Base-by-base conservation (phyloP, 495 filamentous ascomycete species). In the Hypoxylon subgilvum region DNA sequence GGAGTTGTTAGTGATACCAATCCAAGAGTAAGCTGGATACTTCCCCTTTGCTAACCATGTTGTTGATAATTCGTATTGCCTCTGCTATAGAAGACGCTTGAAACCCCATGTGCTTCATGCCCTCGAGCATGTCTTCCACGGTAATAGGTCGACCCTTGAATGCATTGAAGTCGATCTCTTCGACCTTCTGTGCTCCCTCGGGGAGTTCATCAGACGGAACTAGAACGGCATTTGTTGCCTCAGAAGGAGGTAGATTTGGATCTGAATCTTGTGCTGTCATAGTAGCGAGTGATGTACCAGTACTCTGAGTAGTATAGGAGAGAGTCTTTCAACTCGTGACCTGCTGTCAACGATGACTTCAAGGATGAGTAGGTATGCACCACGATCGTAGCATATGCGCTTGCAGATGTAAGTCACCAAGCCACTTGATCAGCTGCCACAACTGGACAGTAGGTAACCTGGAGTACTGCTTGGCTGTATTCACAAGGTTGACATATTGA, bases 101-200 rank as follows among this genome's bases (percentile, higher is more conserved):
- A 71, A 97, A 97, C 7, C 95, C 94, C 82, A 91, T 96, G 57
- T 82, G 76, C 54, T 82, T 81, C 87, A 97, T 91, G 43, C 86
- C 85, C n/a, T 84, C 79, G 10, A 93, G 79, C 60, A 99, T 76
- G 66, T 96, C 91, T 12, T 88, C 85, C 25, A 89, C 90, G 2
- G 91, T 96, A 59, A 97, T 89, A 61, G 84, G 81, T 12, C 83
- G 82, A 30, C 84, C 84, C 46, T 82, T 78, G 66, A 86, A 89
- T 21, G 86, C 71, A 73, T 96, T 88, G 75, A 97, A 97, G 65
- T 97, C 95, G 44, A 97, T 80, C 28, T 95, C 94, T 63, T 84
- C 79, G 9, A 97, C 92, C 66, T 86, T 78, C 47, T 84, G 83
- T 3, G 87, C 80, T 16, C 79, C 86, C 50, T 82, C 79, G 2